Conservation (phyloP, 129 eudicot species). For the Rutidosis leptorrhynchoides region DNA sequence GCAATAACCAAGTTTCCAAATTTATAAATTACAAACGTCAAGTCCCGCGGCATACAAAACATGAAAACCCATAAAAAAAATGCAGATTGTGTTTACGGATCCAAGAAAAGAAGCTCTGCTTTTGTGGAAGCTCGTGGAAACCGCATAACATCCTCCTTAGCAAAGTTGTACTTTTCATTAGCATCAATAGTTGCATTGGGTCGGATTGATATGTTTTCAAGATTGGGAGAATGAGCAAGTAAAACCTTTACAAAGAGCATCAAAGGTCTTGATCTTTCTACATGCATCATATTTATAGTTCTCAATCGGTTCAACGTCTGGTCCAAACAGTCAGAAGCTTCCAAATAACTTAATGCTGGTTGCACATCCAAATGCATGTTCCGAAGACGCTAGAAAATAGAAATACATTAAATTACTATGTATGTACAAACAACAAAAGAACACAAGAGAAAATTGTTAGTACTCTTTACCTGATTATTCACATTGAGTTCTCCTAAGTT, state of each 20-base stretch:
- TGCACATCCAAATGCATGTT: background rate
- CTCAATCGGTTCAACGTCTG: slow-evolving; percentile 1
- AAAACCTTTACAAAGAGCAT: slow-evolving; percentile 20
- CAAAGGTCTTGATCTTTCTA: slow-evolving; percentile 18
- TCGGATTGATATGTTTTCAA: slow-evolving; percentile 12
- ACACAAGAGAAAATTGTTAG: too few species aligned
- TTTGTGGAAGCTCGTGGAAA: slow-evolving; percentile 30
- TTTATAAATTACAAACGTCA: too few species aligned
- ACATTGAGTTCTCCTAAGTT: background rate
- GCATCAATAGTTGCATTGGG: background rate
- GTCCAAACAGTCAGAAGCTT: slow-evolving; percentile 12
- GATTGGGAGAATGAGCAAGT: slow-evolving; percentile 23
- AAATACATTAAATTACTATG: background rate
- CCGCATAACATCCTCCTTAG: slow-evolving; percentile 24
- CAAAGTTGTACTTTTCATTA: background rate
- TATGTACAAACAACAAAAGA: too few species aligned
- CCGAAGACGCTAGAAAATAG: slow-evolving; percentile 7
- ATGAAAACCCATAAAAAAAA: background rate
- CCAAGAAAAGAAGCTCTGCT: slow-evolving; percentile 26
- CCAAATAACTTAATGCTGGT: slow-evolving; percentile 11
- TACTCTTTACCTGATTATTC: background rate
- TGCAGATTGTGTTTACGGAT: background rate
- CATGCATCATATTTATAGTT: background rate
- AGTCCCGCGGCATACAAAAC: too few species aligned
- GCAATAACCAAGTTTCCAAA: too few species aligned